These are phyloP conservation scores for Serpula lacrymans DNA, from an alignment of 768 basidiomycete species.

Conservation along the genomic window DNA sequence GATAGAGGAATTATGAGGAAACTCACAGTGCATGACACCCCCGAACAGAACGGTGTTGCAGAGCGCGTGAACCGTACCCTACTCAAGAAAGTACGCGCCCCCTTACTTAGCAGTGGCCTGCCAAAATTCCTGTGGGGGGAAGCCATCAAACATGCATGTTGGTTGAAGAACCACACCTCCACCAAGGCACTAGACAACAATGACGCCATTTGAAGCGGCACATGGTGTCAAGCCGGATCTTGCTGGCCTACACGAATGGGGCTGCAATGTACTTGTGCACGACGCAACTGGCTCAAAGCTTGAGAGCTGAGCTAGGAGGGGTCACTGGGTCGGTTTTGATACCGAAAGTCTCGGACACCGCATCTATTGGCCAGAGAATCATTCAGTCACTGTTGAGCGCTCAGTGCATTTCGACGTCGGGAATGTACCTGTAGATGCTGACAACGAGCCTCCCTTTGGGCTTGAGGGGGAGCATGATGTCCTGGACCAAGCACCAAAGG, in stretches of 20 bases:
- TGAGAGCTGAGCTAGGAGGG: slow-evolving; percentile 18
- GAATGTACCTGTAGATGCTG: too few species aligned
- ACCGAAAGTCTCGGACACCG: slow-evolving; percentile 26
- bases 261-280: slow-evolving; percentile 20
- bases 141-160: slow-evolving; percentile 32
- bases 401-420: slow-evolving; percentile 17
- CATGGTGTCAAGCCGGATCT: slow-evolving; percentile 18
- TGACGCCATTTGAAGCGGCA: slow-evolving; percentile 19
- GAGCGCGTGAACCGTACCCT: slow-evolving; percentile 30
- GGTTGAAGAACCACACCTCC: slow-evolving; percentile 31
- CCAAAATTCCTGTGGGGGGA: too few species aligned
- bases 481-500: too few species aligned
- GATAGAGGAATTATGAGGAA: slow-evolving; percentile 34
- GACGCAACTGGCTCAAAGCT: slow-evolving; percentile 19
- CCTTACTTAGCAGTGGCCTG: too few species aligned
- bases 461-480: slow-evolving; percentile 7
- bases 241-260: slow-evolving; percentile 14
- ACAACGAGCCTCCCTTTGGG: not conserved
- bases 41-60: too few species aligned
- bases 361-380: slow-evolving; percentile 28
- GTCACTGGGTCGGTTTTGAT: slow-evolving; percentile 33
- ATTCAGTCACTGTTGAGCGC: slow-evolving; percentile 24
- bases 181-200: slow-evolving; percentile 20
- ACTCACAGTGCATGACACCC: slow-evolving; percentile 39
- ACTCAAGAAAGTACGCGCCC: slow-evolving; percentile 28